Base-by-base conservation (phyloP, 1,139 yeast genomes). In the Saccharomyces hybrid region DNA sequence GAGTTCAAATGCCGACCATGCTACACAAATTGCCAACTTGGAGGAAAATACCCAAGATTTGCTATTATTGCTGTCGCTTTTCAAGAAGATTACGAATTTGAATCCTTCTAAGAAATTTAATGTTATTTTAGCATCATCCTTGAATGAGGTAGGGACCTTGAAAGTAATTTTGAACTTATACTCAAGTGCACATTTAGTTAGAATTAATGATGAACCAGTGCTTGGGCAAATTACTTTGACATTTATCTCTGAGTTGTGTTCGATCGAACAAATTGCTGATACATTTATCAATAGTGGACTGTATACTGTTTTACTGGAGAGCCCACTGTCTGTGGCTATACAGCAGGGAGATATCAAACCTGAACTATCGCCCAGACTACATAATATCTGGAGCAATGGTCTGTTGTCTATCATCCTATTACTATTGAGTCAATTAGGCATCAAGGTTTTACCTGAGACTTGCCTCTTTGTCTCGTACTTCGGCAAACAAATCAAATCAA, bases 361-460 rank as follows among this genome's bases (percentile, higher is more conserved):
- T 1, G 76, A 79, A 19, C 58, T 68, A 0, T 69, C 75, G 7
- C 79, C 86, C 1, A 78, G 79, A 56, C 73, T 87, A 58, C 93
- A 89, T 67, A 77, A 80, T 53, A 75, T 88, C 23, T 91, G 97
- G 97, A 80, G 83, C 11, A 84, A 86, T 65, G 96, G 96, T 0
- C 73, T 91, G 23, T 73, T 91, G 47, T 86, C 95, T 0, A 79
- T 88, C 8, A 74, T 86, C 27, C 70, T 88, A 47, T 76, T 80
- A 2, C 70, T 88, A 16, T 68, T 88, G 52, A 77, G 83, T 48
- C 79, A 78, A 54, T 79, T 89, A 54, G 95, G 95, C 0, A 77
- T 79, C 0, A 75, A 80, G 47, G 75, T 86, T 2, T 66, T 85
- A 1, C 83, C 88, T 1, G 95, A 88, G 57, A 74, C 84, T 5